Evolutionary conservation across 1,284 basidiomycete species (phyloP).

Genomic region (Heterobasidion annosum): DNA sequence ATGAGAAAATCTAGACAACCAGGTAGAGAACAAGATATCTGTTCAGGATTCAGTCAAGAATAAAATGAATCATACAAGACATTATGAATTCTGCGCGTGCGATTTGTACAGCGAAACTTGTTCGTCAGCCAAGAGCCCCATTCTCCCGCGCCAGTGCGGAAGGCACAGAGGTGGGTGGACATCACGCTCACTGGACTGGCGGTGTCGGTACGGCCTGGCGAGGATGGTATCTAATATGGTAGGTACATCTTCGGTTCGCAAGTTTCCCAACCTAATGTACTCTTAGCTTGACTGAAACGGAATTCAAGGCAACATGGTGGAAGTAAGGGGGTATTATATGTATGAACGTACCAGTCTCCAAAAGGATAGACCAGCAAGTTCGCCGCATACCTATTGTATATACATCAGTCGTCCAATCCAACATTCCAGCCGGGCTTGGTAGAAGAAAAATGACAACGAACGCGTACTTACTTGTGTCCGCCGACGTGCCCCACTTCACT

Average conservation of each 20-base stretch:
- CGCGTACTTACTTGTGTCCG: slow-evolving; percentile 64
- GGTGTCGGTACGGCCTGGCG: not conserved
- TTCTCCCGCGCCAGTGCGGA: not conserved
- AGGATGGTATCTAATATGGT: not conserved
- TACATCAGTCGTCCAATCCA: not conserved
- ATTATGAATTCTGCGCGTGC: not conserved
- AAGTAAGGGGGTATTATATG: too few relatives aligned
- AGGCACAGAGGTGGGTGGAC: not conserved
- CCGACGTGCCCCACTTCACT: slow-evolving; percentile 75
- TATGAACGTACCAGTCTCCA: slow-evolving; percentile 1
- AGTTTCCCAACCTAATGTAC: not conserved
- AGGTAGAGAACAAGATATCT: too few relatives aligned
- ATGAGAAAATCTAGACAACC: too few relatives aligned
- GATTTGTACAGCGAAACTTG: not conserved
- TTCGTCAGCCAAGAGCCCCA: not conserved
- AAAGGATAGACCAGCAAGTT: not conserved
- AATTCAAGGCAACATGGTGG: too few relatives aligned
- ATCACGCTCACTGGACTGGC: not conserved
- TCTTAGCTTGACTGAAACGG: too few relatives aligned
- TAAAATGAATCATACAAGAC: too few relatives aligned
- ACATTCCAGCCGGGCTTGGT: too few relatives aligned
- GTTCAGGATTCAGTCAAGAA: too few relatives aligned
- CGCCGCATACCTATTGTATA: not conserved
- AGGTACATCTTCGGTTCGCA: not conserved
- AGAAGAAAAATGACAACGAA: not conserved